phyloP scores from a whole-genome alignment of 257 asterid genomes.

The Pogostemon cablin region DNA sequence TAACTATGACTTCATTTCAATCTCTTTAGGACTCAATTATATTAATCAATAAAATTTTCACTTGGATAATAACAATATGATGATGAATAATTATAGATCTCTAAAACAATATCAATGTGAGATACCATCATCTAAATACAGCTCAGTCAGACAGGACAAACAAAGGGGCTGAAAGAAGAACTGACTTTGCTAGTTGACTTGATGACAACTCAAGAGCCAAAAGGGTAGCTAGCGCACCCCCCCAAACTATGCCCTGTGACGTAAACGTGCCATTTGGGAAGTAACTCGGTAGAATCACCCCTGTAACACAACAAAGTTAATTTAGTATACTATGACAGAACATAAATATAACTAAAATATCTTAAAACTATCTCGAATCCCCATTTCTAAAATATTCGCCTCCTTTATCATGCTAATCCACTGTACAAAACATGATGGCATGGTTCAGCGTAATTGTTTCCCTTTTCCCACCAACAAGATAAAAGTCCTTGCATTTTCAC shows the following conservation, averaged over 20 bases:
- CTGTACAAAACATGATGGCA: not conserved
- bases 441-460: not conserved
- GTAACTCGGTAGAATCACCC: constrained; percentile 53
- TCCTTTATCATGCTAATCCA: not conserved
- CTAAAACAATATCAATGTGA: not conserved
- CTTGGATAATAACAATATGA: not conserved
- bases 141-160: not conserved
- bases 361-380: constrained; percentile 6
- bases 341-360: not conserved
- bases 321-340: not conserved
- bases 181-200: constrained; percentile 87
- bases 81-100: not conserved
- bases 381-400: constrained; percentile 9
- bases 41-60: not conserved
- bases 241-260: constrained; percentile 99
- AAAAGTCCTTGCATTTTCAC: not conserved
- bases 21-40: not conserved
- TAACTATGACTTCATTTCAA: not conserved
- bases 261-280: constrained; percentile 75
- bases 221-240: constrained; percentile 95
- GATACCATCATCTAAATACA: not conserved
- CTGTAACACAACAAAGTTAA: constrained; percentile 43
- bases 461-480: constrained; percentile 3
- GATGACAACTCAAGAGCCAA: constrained; percentile 88
- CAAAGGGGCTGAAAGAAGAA: constrained; percentile 32